These are phyloP conservation scores for Aspergillus melleus DNA, from an alignment of 2,329 filamentous ascomycete species.

Conservation along the genomic window DNA sequence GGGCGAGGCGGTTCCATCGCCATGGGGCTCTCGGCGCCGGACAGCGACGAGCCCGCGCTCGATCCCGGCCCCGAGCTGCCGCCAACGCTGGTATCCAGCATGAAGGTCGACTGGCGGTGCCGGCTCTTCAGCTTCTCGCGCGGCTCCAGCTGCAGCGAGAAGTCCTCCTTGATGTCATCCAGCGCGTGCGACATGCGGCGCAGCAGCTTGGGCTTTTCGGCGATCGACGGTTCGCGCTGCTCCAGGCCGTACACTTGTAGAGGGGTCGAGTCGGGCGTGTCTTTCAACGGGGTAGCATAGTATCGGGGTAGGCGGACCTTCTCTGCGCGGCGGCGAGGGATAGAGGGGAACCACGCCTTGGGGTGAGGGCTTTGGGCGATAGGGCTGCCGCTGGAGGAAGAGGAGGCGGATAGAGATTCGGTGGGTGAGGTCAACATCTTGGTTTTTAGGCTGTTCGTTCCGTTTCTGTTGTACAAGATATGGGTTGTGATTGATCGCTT, in stretches of 20 bases:
- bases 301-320: slow-evolving; percentile 27
- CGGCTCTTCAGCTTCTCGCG: slow-evolving; percentile 25
- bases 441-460: background rate
- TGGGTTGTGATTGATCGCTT: background rate
- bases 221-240: slow-evolving; percentile 34
- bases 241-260: slow-evolving; percentile 35
- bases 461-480: background rate
- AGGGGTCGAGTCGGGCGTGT: slow-evolving; percentile 30
- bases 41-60: background rate
- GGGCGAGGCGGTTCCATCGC: slow-evolving; percentile 18
- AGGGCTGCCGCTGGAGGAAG: slow-evolving; percentile 27
- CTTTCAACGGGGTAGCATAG: slow-evolving; percentile 35
- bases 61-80: background rate
- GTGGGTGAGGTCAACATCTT: slow-evolving; percentile 26
- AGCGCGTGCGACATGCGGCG: slow-evolving; percentile 37
- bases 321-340: slow-evolving; percentile 23
- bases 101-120: slow-evolving; percentile 29
- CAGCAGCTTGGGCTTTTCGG: slow-evolving; percentile 28
- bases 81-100: slow-evolving; percentile 11
- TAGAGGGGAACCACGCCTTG: slow-evolving; percentile 25
- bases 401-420: slow-evolving; percentile 29
- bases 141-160: slow-evolving; percentile 26
- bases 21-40: slow-evolving; percentile 6
- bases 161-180: slow-evolving; percentile 37
- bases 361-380: slow-evolving; percentile 28